Evolutionary conservation across 2,329 filamentous ascomycete species (phyloP).

Genomic region (Emericellopsis cladophorae): DNA sequence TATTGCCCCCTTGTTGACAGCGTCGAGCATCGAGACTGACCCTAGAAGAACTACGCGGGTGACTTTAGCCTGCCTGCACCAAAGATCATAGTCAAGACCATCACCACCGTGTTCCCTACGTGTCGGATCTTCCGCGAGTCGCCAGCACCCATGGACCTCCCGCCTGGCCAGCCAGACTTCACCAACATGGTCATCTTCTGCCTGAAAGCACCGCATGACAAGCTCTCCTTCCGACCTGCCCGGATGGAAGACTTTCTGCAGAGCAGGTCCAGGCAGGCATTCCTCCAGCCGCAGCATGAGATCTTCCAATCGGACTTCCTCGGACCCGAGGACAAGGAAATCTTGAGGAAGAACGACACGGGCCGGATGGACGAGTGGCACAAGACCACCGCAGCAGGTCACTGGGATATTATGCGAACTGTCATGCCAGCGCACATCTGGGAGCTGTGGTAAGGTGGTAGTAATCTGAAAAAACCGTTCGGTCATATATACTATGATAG

Average conservation of each 20-base stretch:
- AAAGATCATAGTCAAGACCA: constrained; percentile 69
- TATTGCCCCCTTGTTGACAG: constrained; percentile 6
- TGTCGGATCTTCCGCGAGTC: constrained; percentile 86
- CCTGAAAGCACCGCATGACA: constrained; percentile 38
- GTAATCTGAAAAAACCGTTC: not conserved
- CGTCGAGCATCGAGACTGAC: constrained; percentile 4
- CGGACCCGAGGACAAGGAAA: constrained; percentile 27
- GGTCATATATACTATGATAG: no score
- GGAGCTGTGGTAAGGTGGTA: constrained; percentile 62
- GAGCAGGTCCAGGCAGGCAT: constrained; percentile 56
- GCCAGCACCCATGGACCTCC: constrained; percentile 32
- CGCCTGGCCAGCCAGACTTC: constrained; percentile 52
- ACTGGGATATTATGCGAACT: constrained; percentile 85
- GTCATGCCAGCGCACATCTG: constrained; percentile 70
- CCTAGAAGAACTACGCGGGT: constrained; percentile 75
- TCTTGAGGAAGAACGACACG: constrained; percentile 53
- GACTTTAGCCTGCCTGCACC: constrained; percentile 70
- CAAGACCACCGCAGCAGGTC: constrained; percentile 61
- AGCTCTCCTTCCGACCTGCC: constrained; percentile 41
- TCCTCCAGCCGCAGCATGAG: constrained; percentile 62
- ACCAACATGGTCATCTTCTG: constrained; percentile 97
- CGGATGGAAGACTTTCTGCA: constrained; percentile 54
- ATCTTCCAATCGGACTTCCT: constrained; percentile 40
- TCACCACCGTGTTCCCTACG: constrained; percentile 68
- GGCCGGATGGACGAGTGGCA: constrained; percentile 59